Conservation (phyloP, 805 yeast genomes). For the Komagataella phaffii region DNA sequence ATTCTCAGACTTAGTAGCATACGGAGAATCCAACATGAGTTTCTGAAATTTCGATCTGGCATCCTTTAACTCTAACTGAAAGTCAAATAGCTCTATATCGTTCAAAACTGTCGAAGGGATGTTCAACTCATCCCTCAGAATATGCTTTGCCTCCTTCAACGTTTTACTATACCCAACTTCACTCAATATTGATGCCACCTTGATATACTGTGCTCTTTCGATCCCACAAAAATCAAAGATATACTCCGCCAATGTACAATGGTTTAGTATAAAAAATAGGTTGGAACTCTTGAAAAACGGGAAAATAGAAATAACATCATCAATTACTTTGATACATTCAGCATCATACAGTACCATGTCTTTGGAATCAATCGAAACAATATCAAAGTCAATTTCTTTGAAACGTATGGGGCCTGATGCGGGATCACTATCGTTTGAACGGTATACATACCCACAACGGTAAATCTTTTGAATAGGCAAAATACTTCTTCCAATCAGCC, state of each 20-base stretch:
- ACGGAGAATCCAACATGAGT: slow-evolving; percentile 63
- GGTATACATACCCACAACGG: slow-evolving; percentile 69
- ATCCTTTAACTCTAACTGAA: slow-evolving; percentile 51
- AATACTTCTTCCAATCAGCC: slow-evolving; percentile 58
- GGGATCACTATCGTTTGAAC: slow-evolving; percentile 42
- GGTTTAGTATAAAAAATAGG: slow-evolving; percentile 57
- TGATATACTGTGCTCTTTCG: slow-evolving; percentile 56
- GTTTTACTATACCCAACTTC: slow-evolving; percentile 62
- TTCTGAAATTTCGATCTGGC: slow-evolving; percentile 52
- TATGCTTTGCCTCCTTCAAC: slow-evolving; percentile 37
- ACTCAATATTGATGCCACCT: slow-evolving; percentile 61
- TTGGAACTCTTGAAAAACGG: slow-evolving; percentile 53
- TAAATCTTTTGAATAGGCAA: slow-evolving; percentile 42
- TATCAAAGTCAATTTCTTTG: slow-evolving; percentile 81
- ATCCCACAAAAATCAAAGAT: slow-evolving; percentile 74
- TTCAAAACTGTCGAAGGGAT: slow-evolving; percentile 73
- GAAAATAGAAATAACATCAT: slow-evolving; percentile 51
- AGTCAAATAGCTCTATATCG: slow-evolving; percentile 72
- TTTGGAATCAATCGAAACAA: slow-evolving; percentile 30
- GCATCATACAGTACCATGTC: slow-evolving; percentile 62
- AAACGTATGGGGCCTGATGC: slow-evolving; percentile 68
- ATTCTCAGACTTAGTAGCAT: slow-evolving; percentile 43
- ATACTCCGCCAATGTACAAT: slow-evolving; percentile 64
- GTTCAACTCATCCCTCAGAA: slow-evolving; percentile 48
- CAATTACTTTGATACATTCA: slow-evolving; percentile 72